Conservation (phyloP, 1,284 basidiomycete species). For the Thecaphora thlaspeos region DNA sequence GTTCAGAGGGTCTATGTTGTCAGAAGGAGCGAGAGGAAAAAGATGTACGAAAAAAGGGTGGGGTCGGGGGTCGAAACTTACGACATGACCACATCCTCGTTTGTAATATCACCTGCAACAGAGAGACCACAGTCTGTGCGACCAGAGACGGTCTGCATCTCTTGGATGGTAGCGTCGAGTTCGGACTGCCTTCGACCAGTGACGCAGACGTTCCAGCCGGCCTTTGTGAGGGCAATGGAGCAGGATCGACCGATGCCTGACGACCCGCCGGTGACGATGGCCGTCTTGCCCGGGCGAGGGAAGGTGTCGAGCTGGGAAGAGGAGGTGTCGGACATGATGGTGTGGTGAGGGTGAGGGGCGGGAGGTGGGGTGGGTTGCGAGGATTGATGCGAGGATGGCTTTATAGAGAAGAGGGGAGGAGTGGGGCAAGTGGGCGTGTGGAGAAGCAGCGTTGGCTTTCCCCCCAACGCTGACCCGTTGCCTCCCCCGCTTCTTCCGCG, state of each 20-base stretch:
- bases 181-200: conserved; percentile 30
- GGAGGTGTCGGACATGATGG: too few relatives aligned
- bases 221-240: conserved; percentile 29
- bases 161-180: conserved; percentile 17
- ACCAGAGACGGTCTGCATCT: conserved; percentile 21
- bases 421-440: too few relatives aligned
- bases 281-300: conserved; percentile 37
- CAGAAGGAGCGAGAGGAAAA: conserved; percentile 10
- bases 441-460: too few relatives aligned
- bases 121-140: conserved; percentile 8
- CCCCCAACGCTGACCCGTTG: too few relatives aligned
- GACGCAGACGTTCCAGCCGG: conserved; percentile 44
- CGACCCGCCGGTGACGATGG: conserved; percentile 42
- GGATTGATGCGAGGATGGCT: too few relatives aligned
- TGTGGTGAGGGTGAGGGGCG: too few relatives aligned
- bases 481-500: too few relatives aligned
- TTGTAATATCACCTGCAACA: conserved; percentile 34
- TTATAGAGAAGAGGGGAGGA: too few relatives aligned
- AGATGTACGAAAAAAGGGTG: too few relatives aligned
- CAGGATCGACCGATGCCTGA: conserved; percentile 4
- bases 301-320: conserved; percentile 17
- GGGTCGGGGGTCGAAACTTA: too few relatives aligned
- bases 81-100: conserved; percentile 31
- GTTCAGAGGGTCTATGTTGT: conserved; percentile 11
- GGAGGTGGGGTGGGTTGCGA: too few relatives aligned